These are phyloP conservation scores for Fomitopsis serialis DNA, from an alignment of 768 basidiomycete genomes.

Conservation along the genomic window DNA sequence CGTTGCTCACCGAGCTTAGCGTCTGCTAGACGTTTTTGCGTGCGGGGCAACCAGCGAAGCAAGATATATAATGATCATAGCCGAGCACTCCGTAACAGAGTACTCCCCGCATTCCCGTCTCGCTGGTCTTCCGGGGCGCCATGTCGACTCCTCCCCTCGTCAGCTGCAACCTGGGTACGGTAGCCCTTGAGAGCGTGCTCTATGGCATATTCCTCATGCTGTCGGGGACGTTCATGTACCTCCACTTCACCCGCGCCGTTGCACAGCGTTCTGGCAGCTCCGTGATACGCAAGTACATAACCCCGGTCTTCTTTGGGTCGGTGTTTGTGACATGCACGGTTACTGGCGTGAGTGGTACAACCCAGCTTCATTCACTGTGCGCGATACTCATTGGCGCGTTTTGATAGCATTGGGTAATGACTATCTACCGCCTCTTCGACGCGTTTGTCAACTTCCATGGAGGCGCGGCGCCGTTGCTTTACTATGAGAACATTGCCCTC, in stretches of 20 bases:
- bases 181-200: slow-evolving; percentile 2
- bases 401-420: slow-evolving; percentile 4
- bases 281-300: not conserved
- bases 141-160: not conserved
- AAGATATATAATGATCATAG: too few relatives aligned
- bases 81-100: too few relatives aligned
- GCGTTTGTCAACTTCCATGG: slow-evolving; percentile 1
- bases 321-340: not conserved
- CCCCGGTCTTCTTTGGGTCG: not conserved
- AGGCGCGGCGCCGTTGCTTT: not conserved
- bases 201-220: slow-evolving; percentile 6
- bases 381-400: not conserved
- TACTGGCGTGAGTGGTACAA: not conserved
- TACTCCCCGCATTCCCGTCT: too few relatives aligned
- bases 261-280: not conserved
- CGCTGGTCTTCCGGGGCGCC: too few relatives aligned
- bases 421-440: slow-evolving; percentile 1
- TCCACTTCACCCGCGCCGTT: not conserved
- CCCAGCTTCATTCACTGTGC: not conserved
- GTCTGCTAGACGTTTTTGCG: too few relatives aligned
- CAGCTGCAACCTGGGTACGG: not conserved
- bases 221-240: not conserved
- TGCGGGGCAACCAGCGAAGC: too few relatives aligned
- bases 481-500: not conserved
- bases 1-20: too few relatives aligned